A percentile compares a stretch with the other conserved stretches of the same genome.
Conservation (phyloP, 2,329 filamentous ascomycete genomes). For the Coniochaeta prunicola region DNA sequence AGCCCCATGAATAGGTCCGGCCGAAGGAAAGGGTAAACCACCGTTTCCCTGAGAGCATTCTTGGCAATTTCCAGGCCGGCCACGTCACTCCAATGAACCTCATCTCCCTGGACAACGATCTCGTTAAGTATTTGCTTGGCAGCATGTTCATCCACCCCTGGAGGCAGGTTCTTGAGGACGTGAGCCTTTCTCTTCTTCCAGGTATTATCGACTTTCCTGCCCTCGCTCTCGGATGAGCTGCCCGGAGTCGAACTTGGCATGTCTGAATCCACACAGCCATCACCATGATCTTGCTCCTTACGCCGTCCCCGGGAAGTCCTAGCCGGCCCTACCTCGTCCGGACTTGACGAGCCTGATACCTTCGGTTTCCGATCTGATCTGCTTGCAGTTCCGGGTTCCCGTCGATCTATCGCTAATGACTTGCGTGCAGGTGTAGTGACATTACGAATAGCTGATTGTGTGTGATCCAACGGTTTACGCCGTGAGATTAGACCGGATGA, state of each 20-base stretch:
- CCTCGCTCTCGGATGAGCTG: conserved; percentile 35
- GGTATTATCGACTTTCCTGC: conserved; percentile 31
- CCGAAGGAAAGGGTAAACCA: conserved; percentile 92
- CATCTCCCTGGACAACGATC: conserved; percentile 88
- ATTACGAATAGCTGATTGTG: not conserved
- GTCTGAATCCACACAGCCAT: not conserved
- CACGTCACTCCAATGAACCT: conserved; percentile 91
- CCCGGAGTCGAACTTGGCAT: conserved; percentile 16
- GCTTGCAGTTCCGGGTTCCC: not conserved
- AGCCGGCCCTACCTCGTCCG: not conserved
- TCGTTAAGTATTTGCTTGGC: conserved; percentile 94
- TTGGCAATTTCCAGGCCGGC: conserved; percentile 88
- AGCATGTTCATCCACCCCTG: conserved; percentile 72
- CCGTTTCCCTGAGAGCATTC: conserved; percentile 84
- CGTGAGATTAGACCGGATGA: not conserved
- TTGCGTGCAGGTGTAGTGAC: not conserved
- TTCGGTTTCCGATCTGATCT: not conserved
- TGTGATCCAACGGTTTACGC: not conserved
- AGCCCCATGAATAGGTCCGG: conserved; percentile 95
- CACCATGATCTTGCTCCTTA: not conserved
- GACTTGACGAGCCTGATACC: not conserved
- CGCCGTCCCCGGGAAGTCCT: not conserved
- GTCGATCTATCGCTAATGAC: not conserved
- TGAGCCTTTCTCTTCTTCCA: conserved; percentile 57
- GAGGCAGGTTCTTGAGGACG: conserved; percentile 70